These are phyloP conservation scores for Nothopassalora personata DNA, from an alignment of 2,329 filamentous ascomycete species.

Conservation along the genomic window DNA sequence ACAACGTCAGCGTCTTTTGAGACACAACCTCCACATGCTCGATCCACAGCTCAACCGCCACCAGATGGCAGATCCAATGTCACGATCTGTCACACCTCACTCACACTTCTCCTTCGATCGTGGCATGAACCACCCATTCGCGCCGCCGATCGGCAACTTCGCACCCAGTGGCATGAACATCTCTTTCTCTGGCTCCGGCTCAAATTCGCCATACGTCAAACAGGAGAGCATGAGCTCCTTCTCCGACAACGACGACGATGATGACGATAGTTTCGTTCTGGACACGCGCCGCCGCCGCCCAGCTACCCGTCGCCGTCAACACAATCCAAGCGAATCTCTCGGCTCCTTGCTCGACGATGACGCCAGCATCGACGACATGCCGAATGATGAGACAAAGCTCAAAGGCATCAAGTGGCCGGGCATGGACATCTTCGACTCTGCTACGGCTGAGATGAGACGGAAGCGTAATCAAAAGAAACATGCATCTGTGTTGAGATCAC, in stretches of 20 bases:
- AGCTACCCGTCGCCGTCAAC: slow-evolving; percentile 5
- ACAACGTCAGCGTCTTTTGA: slow-evolving; percentile 14
- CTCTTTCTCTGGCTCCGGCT: slow-evolving; percentile 5
- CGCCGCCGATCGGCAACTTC: slow-evolving; percentile 37
- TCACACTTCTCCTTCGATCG: slow-evolving; percentile 16
- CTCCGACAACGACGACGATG: slow-evolving; percentile 21
- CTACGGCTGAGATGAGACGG: slow-evolving; percentile 65
- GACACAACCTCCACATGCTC: slow-evolving; percentile 25
- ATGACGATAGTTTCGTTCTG: slow-evolving; percentile 20
- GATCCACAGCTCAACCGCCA: slow-evolving; percentile 29
- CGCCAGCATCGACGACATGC: slow-evolving; percentile 27
- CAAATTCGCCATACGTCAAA: slow-evolving; percentile 21
- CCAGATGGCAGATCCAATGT: slow-evolving; percentile 23
- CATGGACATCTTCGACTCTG: slow-evolving; percentile 77
- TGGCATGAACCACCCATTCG: slow-evolving; percentile 24
- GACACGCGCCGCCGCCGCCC: slow-evolving; percentile 5
- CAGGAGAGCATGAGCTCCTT: slow-evolving; percentile 18
- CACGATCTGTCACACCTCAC: slow-evolving; percentile 26
- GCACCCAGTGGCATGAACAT: slow-evolving; percentile 12
- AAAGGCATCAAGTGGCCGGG: slow-evolving; percentile 72
- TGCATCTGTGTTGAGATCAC: slow-evolving; percentile 61
- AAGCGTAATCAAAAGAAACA: slow-evolving; percentile 76
- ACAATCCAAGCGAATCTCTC: slow-evolving; percentile 12
- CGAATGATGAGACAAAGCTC: slow-evolving; percentile 45
- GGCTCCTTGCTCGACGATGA: slow-evolving; percentile 24